Percentiles rank a stretch among this genome's conserved stretches.
Conservation (phyloP, 768 basidiomycete species). For the Tylopilus sp. region DNA sequence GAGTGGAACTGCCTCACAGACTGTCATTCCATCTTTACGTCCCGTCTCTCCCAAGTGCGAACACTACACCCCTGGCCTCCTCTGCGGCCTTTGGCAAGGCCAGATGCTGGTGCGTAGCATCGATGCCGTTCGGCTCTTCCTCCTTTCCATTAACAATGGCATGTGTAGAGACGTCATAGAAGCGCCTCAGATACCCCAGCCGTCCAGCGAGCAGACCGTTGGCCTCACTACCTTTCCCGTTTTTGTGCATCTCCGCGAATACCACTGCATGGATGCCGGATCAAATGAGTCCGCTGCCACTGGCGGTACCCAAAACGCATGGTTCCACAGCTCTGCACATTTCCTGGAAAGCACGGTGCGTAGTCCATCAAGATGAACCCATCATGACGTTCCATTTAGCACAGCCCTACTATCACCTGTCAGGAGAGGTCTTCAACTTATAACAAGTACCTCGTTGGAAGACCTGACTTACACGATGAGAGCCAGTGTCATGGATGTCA, state of each 20-base stretch:
- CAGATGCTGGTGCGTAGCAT: slow-evolving; percentile 51
- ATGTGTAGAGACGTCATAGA: slow-evolving; percentile 20
- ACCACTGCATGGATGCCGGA: slow-evolving; percentile 39
- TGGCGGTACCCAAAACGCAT: slow-evolving; percentile 42
- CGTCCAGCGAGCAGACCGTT: slow-evolving; percentile 35
- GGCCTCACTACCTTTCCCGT: slow-evolving; percentile 46
- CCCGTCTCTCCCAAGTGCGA: slow-evolving; percentile 27
- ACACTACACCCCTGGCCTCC: slow-evolving; percentile 47
- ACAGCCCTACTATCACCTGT: slow-evolving; percentile 21
- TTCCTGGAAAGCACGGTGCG: slow-evolving; percentile 25
- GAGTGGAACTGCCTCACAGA: slow-evolving; percentile 54
- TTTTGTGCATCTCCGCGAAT: slow-evolving; percentile 59
- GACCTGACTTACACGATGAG: slow-evolving; percentile 41
- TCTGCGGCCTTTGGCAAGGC: slow-evolving; percentile 62
- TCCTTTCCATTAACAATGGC: slow-evolving; percentile 3
- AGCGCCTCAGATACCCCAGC: slow-evolving; percentile 18
- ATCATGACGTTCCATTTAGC: slow-evolving; percentile 11
- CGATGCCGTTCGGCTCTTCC: not conserved
- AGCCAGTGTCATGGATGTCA: slow-evolving; percentile 35
- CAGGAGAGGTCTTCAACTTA: slow-evolving; percentile 34
- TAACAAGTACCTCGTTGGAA: slow-evolving; percentile 38
- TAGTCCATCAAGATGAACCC: not conserved
- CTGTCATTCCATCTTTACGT: slow-evolving; percentile 41
- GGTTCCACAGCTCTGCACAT: slow-evolving; percentile 32
- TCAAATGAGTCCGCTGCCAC: slow-evolving; percentile 33